Evolutionary conservation across 2,329 filamentous ascomycete genomes (phyloP).

Genomic region (Lachnellula subtilissima): DNA sequence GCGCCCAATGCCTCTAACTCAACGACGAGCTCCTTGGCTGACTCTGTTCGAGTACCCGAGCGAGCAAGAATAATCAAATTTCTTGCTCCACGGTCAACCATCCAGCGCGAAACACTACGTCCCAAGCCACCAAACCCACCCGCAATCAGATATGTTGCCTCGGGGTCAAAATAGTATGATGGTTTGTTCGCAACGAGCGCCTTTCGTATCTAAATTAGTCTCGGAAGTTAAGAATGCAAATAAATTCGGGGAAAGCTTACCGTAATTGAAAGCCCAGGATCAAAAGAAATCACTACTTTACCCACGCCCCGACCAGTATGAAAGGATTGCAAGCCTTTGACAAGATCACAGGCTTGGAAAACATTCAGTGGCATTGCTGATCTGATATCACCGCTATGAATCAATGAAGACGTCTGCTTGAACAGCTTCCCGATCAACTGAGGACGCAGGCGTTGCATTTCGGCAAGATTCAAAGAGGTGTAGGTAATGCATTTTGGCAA

Average conservation of each 20-base stretch:
- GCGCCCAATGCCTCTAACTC: conserved; percentile 31
- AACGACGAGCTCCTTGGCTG: conserved; percentile 2
- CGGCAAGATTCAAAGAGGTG: no score
- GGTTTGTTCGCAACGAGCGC: background rate
- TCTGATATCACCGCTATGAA: background rate
- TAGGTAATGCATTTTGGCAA: no score
- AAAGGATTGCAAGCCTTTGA: conserved; percentile 10
- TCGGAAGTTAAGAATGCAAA: background rate
- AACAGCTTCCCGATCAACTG: background rate
- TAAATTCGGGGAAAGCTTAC: conserved; percentile 11
- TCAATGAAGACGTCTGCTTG: background rate
- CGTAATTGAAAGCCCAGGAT: conserved; percentile 8
- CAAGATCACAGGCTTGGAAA: conserved; percentile 9
- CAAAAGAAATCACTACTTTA: conserved; percentile 9
- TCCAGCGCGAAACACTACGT: conserved; percentile 18
- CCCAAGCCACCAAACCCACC: conserved; percentile 31
- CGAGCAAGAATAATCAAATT: conserved; percentile 30
- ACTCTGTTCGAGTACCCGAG: conserved; percentile 3
- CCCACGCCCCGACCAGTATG: conserved; percentile 16
- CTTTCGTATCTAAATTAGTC: background rate
- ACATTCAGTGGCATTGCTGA: background rate
- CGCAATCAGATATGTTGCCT: conserved; percentile 25
- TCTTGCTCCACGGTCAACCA: conserved; percentile 22
- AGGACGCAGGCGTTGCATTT: no score
- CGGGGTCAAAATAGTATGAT: conserved; percentile 10